Base-by-base conservation (phyloP, 352 stramenopile species). In the Pythium brachiatum region DNA sequence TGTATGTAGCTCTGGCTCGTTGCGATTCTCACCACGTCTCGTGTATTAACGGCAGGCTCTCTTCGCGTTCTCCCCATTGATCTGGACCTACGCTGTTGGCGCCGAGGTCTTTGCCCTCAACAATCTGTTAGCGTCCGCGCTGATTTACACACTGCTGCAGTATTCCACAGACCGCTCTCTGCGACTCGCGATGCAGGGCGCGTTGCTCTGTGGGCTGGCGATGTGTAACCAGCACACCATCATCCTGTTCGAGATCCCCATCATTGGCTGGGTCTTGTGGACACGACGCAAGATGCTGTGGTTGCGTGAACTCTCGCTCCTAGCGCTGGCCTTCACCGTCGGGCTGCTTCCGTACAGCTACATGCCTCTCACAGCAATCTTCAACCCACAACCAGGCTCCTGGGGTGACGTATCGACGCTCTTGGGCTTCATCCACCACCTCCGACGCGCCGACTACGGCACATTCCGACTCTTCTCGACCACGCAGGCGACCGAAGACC, bases 31-130 rank as follows among this genome's bases (percentile, higher is more conserved):
- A 48, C 53, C 36, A 38, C 34, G 13, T 16, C 20, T 66, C 18
- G 13, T 58, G 12, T 18, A 47, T 51, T 23, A n/a, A n/a, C n/a
- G n/a, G 11, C 76, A 83, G 75, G 76, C 79, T 18, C 57, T 97
- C 3, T 97, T 94, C 64, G 82, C 90, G n/a, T 97, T 98, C 58
- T 97, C 88, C 11, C 92, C 94, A 23, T 72, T 98, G 20, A 85
- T 96, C 11, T 99, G 96, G 96, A 94, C 94, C 54, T 98, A 99
- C 70, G 89, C 91, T 1, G 83, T 95, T 32, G 88, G 91, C 8
- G 88, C 95, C 34, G 96, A 99, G 79, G 96, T 99, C 13, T 99
- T 99, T 71, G 88, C 95, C 6, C 77, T 99, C n/a, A 98, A 99
- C 69, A 98, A 98, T 52, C 66, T 97, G 1, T 96, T 98, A 31